Evolutionary conservation across 306 rosid genomes (phyloP).

Genomic region (Castanea crenata): DNA sequence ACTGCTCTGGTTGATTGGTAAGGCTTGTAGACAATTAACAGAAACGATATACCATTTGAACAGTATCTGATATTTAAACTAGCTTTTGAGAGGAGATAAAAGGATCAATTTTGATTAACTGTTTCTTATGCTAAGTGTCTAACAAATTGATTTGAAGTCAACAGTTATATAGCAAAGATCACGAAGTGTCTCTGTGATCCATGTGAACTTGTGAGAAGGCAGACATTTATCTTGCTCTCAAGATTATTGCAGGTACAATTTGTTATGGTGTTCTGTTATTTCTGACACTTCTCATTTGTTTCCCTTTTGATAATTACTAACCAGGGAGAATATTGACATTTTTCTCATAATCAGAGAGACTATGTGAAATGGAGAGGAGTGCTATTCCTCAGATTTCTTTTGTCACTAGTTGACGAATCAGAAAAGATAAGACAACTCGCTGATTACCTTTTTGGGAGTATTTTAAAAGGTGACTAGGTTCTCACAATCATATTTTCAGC

Average conservation of each 20-base stretch:
- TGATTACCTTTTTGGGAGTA: constrained; percentile 76
- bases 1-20: constrained; percentile 98
- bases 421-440: constrained; percentile 81
- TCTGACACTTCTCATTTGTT: not conserved
- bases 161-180: constrained; percentile 84
- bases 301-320: constrained; percentile 9
- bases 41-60: not conserved
- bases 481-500: constrained; percentile 26
- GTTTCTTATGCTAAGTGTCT: constrained; percentile 18
- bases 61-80: not conserved
- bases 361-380: constrained; percentile 99
- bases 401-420: constrained; percentile 93
- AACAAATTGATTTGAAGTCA: constrained; percentile 37
- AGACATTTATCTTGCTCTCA: constrained; percentile 84
- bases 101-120: not conserved
- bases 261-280: not conserved
- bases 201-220: constrained; percentile 96
- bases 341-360: constrained; percentile 41
- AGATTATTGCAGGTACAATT: constrained; percentile 80
- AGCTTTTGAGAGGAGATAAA: not conserved
- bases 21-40: constrained; percentile 25
- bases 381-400: constrained; percentile 87
- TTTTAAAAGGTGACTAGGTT: constrained; percentile 68
- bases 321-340: not conserved
- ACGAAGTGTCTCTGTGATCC: constrained; percentile 88